phyloP scores from a whole-genome alignment of 2,329 filamentous ascomycete species.

The Lasiodiplodia citricola region DNA sequence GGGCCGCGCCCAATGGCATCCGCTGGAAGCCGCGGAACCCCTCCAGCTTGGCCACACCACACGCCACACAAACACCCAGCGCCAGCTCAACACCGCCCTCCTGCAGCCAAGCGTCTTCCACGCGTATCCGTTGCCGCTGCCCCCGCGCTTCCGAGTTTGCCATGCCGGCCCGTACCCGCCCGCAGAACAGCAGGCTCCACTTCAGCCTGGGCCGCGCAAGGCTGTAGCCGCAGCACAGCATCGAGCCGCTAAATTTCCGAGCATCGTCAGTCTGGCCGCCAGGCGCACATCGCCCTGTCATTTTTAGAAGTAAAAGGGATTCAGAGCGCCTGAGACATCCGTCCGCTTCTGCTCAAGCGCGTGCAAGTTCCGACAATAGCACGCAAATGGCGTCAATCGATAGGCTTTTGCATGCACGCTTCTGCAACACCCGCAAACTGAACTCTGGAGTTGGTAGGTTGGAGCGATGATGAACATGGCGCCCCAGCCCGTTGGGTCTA shows the following conservation, averaged over 20 bases:
- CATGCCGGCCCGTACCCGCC: neutral
- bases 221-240: neutral
- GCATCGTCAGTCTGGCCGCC: neutral
- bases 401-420: neutral
- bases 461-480: neutral
- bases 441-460: neutral
- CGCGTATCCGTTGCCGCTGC: neutral
- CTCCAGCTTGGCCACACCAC: neutral
- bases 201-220: neutral
- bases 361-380: neutral
- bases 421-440: constrained; percentile 13
- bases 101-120: constrained; percentile 11
- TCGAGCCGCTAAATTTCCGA: constrained; percentile 10
- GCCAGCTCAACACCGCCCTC: constrained; percentile 6
- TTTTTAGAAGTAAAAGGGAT: constrained; percentile 6
- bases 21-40: neutral
- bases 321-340: neutral
- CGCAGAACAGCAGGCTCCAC: neutral
- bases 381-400: neutral
- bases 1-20: neutral
- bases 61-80: neutral
- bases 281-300: neutral
- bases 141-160: constrained; percentile 1
- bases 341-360: neutral
- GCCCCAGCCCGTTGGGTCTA: neutral